phyloP scores from a whole-genome alignment of 768 basidiomycete species.

The Russula sp. region DNA sequence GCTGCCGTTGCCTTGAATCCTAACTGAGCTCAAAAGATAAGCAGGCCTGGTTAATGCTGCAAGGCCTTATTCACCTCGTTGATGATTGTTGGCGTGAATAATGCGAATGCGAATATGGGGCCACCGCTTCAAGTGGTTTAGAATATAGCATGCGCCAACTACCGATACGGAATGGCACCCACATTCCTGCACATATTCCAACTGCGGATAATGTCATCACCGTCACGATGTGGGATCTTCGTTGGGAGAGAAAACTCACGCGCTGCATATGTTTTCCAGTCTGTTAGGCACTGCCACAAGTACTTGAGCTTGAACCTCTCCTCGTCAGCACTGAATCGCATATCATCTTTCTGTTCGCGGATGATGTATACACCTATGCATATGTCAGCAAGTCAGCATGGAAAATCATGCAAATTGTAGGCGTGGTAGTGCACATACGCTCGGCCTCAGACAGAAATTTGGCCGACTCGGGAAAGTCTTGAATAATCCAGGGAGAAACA shows the following conservation, averaged over 20 bases:
- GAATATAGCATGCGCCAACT: background rate
- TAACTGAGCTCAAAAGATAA: background rate
- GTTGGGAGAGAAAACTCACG: background rate
- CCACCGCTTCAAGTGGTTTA: background rate
- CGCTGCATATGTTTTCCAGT: constrained; percentile 5
- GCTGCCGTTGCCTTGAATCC: constrained; percentile 1
- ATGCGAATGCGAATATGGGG: background rate
- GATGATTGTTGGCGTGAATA: constrained; percentile 11
- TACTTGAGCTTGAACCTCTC: background rate
- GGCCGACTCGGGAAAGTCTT: constrained; percentile 7
- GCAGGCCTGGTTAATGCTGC: background rate
- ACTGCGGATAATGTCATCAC: background rate
- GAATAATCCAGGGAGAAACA: background rate
- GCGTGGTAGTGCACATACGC: background rate
- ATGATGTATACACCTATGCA: background rate
- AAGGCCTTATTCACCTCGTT: background rate
- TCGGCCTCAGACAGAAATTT: constrained; percentile 2
- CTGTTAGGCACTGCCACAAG: constrained; percentile 7
- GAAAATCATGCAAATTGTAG: background rate
- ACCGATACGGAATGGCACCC: background rate
- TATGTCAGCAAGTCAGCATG: background rate
- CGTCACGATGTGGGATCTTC: background rate
- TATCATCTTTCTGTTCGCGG: constrained; percentile 1
- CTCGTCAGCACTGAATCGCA: background rate
- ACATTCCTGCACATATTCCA: background rate